Percentiles rank a stretch among this genome's conserved stretches.
Conservation (phyloP, 2,329 filamentous ascomycete genomes). For the Pyrenophora tritici-repentis region DNA sequence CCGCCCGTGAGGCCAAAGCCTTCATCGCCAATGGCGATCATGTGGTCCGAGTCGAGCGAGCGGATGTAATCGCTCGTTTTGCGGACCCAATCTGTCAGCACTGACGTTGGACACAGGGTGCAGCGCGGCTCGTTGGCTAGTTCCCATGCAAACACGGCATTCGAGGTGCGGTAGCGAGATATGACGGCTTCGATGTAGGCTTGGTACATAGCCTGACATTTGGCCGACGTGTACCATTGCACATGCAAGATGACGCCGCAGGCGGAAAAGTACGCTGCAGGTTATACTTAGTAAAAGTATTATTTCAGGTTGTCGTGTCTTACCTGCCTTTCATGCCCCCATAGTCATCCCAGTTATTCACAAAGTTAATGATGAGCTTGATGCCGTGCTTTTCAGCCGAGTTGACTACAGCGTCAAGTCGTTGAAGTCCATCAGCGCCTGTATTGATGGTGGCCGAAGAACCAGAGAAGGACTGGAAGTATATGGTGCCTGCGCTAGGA, state of each 20-base stretch:
- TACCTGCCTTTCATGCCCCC: constrained; percentile 59
- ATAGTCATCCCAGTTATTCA: constrained; percentile 73
- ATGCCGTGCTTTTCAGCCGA: constrained; percentile 64
- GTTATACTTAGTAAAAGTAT: too few species aligned
- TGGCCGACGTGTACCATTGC: constrained; percentile 62
- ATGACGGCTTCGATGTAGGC: constrained; percentile 65
- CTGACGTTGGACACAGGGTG: constrained; percentile 61
- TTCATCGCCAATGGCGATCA: constrained; percentile 69
- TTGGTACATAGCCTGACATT: constrained; percentile 60
- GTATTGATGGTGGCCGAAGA: constrained; percentile 64
- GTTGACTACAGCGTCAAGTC: constrained; percentile 67
- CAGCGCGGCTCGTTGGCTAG: constrained; percentile 70
- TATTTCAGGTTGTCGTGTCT: too few species aligned
- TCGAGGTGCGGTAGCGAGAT: constrained; percentile 61
- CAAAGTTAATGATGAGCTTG: constrained; percentile 68
- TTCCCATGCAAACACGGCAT: constrained; percentile 70
- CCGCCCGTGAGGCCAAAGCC: constrained; percentile 58
- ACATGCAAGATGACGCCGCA: constrained; percentile 58
- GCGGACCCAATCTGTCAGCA: constrained; percentile 65
- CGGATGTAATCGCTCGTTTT: constrained; percentile 66
- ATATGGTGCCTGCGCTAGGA: constrained; percentile 53
- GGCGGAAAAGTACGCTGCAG: constrained; percentile 57
- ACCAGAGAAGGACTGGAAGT: constrained; percentile 60
- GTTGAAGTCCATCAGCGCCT: constrained; percentile 64
- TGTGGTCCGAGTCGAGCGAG: constrained; percentile 62